phyloP scores from a whole-genome alignment of 352 stramenopile species.

The Phytophthora constricta region DNA sequence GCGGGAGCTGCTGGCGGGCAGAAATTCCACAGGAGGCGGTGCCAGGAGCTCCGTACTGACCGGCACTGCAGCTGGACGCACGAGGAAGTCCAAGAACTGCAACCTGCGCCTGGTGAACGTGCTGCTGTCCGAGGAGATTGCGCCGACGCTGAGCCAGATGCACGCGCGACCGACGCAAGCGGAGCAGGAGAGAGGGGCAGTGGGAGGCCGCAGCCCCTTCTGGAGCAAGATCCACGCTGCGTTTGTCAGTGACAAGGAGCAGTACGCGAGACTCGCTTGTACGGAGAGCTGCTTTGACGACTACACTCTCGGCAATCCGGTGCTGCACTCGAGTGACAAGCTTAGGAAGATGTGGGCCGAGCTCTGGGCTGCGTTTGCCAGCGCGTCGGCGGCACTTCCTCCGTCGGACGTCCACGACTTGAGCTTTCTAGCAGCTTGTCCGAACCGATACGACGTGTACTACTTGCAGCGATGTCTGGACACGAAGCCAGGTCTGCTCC shows the following conservation, averaged over 20 bases:
- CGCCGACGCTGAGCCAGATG: slow-evolving; percentile 19
- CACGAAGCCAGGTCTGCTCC: neutral
- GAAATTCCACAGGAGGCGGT: slow-evolving; percentile 15
- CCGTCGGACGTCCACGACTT: neutral
- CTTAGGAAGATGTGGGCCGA: neutral
- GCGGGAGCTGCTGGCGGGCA: slow-evolving; percentile 18
- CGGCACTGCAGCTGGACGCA: slow-evolving; percentile 9
- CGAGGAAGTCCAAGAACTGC: slow-evolving; percentile 35
- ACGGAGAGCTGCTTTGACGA: too few relatives aligned
- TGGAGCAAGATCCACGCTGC: slow-evolving; percentile 22
- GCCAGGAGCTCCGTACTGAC: neutral
- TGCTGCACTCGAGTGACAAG: too few relatives aligned
- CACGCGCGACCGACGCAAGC: slow-evolving; percentile 19
- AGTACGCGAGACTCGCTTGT: too few relatives aligned
- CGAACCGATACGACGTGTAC: too few relatives aligned
- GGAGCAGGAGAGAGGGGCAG: slow-evolving; percentile 7
- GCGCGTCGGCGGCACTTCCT: neutral
- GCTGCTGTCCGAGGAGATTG: slow-evolving; percentile 20
- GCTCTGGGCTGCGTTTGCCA: neutral
- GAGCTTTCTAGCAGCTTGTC: neutral
- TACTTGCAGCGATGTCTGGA: neutral
- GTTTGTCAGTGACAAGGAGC: slow-evolving; percentile 18
- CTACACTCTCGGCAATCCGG: neutral
- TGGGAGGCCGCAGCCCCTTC: slow-evolving; percentile 22
- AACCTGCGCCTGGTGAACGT: slow-evolving; percentile 31